Conservation (phyloP, 78 protist species). For the Neovahlkampfia damariscottae region DNA sequence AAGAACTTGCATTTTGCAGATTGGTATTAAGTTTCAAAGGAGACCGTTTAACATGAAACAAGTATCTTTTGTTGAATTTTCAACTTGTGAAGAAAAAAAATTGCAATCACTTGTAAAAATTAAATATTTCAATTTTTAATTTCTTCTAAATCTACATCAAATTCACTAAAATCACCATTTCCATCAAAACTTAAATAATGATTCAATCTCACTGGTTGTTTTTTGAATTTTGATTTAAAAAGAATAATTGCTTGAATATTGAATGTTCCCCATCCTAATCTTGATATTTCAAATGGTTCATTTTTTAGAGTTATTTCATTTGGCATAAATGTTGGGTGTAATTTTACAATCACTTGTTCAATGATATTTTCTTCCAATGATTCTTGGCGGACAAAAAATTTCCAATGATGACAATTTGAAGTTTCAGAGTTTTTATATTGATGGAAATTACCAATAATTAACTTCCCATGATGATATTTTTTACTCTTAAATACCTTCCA, state of each 20-base stretch:
- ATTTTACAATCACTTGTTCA: neutral
- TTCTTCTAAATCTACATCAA: too few species aligned
- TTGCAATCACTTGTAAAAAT: too few species aligned
- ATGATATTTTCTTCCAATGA: constrained; percentile 1
- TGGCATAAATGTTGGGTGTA: constrained; percentile 17
- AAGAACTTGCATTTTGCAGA: too few species aligned
- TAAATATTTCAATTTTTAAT: too few species aligned
- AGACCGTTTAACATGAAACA: too few species aligned
- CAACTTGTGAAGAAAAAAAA: too few species aligned
- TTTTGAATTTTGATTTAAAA: neutral
- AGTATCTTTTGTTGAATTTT: too few species aligned
- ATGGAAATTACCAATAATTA: neutral
- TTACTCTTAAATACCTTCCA: neutral
- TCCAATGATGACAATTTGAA: neutral
- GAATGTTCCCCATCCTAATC: constrained; percentile 23
- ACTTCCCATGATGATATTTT: neutral
- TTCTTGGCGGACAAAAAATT: neutral
- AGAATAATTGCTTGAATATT: constrained; percentile 6
- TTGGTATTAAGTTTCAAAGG: too few species aligned
- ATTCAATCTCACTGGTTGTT: neutral
- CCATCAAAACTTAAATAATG: neutral
- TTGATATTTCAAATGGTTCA: constrained; percentile 9
- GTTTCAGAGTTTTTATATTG: neutral
- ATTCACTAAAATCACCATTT: neutral
- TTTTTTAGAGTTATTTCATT: neutral